Evolutionary conservation across 2,329 filamentous ascomycete genomes (phyloP).

Genomic region (Fusarium domesticum): DNA sequence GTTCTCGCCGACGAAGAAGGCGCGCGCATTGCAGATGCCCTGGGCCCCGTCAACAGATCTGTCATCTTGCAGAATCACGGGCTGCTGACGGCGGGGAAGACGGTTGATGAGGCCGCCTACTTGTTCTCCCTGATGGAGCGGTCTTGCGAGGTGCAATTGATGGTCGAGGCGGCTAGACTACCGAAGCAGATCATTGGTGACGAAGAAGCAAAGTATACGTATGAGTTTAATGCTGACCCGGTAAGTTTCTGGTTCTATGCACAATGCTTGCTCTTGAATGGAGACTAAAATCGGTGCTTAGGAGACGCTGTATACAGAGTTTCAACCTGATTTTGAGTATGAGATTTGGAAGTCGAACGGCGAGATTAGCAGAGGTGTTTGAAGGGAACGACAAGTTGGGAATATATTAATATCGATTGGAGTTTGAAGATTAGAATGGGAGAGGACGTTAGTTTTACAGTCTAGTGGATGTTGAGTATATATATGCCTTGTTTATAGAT

Average conservation of each 20-base stretch:
- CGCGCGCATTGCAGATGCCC: constrained; percentile 51
- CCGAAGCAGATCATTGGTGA: constrained; percentile 33
- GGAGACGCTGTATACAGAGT: constrained; percentile 34
- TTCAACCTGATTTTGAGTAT: constrained; percentile 36
- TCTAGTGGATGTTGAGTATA: no score
- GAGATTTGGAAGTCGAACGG: constrained; percentile 33
- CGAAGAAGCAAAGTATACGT: constrained; percentile 41
- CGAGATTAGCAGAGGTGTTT: constrained; percentile 16
- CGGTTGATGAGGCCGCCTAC: constrained; percentile 66
- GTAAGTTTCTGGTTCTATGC: constrained; percentile 10
- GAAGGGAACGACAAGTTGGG: background rate
- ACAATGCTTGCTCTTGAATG: rapidly evolving
- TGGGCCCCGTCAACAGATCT: constrained; percentile 51
- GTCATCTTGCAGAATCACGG: constrained; percentile 64
- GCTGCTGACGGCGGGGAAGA: constrained; percentile 58
- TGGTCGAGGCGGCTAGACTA: constrained; percentile 30
- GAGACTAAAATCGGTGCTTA: constrained; percentile 8
- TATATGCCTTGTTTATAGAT: no score
- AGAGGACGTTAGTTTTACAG: no score
- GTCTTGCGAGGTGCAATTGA: constrained; percentile 34
- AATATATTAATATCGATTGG: no score
- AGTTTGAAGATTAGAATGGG: no score
- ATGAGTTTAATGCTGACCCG: constrained; percentile 32
- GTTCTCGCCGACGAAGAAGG: constrained; percentile 62
- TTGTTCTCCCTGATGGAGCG: constrained; percentile 45